These are phyloP conservation scores for Solanum appendiculatum DNA, from an alignment of 257 asterid species.

Conservation along the genomic window DNA sequence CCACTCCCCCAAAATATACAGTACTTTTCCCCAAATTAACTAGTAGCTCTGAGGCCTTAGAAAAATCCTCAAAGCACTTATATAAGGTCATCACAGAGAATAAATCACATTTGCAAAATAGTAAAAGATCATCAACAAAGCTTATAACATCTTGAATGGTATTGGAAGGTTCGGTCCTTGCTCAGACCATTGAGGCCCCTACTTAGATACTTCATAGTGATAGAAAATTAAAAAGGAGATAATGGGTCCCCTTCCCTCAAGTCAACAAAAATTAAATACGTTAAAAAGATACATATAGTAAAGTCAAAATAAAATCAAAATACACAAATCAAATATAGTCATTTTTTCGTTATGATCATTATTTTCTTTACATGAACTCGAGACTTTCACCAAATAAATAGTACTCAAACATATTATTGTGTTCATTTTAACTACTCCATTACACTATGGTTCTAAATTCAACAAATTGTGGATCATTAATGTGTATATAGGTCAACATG, in stretches of 20 bases:
- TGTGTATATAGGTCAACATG: not conserved
- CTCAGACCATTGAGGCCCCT: not conserved
- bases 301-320: not conserved
- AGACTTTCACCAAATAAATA: not conserved
- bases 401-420: not conserved
- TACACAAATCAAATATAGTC: not conserved
- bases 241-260: not conserved
- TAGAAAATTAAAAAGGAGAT: not conserved
- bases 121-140: not conserved
- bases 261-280: not conserved
- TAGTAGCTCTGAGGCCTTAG: not conserved
- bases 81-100: not conserved
- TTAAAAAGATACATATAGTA: not conserved
- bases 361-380: not conserved
- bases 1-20: not conserved
- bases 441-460: not conserved
- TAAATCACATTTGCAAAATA: too few species aligned
- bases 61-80: not conserved
- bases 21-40: not conserved
- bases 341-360: not conserved
- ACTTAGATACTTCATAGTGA: not conserved
- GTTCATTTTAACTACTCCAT: not conserved
- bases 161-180: not conserved
- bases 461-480: not conserved
- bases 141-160: not conserved